Percentiles rank a stretch among this genome's conserved stretches.
These are phyloP conservation scores for Haematococcus lacustris DNA, from an alignment of 139 green algal species.

Conservation along the genomic window DNA sequence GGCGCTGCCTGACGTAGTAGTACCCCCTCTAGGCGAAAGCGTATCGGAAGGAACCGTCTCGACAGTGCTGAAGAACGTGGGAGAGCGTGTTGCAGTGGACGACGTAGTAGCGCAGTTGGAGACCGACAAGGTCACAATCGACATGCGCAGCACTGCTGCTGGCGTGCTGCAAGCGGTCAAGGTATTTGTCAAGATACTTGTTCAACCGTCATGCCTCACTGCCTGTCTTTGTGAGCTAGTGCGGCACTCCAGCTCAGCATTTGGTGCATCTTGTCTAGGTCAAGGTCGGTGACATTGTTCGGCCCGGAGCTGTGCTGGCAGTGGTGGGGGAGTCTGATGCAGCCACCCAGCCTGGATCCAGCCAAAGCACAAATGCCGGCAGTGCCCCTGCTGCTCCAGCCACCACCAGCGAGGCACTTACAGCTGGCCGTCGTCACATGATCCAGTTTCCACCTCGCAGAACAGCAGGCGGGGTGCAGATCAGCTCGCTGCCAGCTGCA, in stretches of 20 bases:
- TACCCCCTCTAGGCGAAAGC: constrained; percentile 6
- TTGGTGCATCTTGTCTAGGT: too few relatives aligned
- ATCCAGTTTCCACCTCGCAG: constrained; percentile 33
- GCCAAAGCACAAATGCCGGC: too few relatives aligned
- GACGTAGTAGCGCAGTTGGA: constrained; percentile 10
- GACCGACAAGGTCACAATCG: constrained; percentile 16
- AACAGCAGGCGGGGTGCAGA: constrained; percentile 19
- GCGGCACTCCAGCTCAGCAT: too few relatives aligned
- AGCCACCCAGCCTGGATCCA: too few relatives aligned
- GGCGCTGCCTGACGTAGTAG: constrained; percentile 1
- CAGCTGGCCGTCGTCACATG: too few relatives aligned
- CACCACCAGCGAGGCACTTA: too few relatives aligned
- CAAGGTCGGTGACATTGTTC: constrained; percentile 10
- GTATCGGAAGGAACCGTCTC: constrained; percentile 7
- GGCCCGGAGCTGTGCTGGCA: background rate
- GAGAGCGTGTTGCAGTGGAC: background rate
- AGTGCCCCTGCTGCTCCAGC: too few relatives aligned
- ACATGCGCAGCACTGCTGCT: too few relatives aligned
- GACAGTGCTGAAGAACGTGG: constrained; percentile 1
- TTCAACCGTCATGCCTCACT: too few relatives aligned
- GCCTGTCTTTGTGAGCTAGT: too few relatives aligned
- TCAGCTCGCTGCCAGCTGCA: constrained; percentile 25
- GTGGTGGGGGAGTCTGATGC: constrained; percentile 3
- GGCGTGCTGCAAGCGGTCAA: too few relatives aligned
- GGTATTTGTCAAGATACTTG: too few relatives aligned